Evolutionary conservation across 768 basidiomycete genomes (phyloP), one percentile per base, ranked within the genome.

Genomic region (Rhodotorula sphaerocarpa): DNA sequence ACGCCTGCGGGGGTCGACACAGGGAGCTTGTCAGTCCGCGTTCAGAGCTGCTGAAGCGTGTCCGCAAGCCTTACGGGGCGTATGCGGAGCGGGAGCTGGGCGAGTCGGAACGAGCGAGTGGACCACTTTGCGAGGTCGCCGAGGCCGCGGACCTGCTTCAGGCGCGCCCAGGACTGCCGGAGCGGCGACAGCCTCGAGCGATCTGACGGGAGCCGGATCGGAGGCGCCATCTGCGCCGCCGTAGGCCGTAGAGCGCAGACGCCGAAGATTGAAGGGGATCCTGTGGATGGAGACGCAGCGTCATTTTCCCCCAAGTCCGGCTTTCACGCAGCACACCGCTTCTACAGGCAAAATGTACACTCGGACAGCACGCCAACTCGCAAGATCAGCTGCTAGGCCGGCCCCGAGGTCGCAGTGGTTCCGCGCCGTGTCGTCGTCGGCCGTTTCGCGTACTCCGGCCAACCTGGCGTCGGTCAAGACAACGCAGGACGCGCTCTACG

Each of bases 131-230:
- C 14, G 15, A n/a, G 18, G 42, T 64, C 63, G 0, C 10, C 0
- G 4, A 30, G 5, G 1, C 53, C 33, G 3, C 42, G 41, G 25
- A 59, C 48, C 28, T 31, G 53, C 5, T 27, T 33, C 2, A 63
- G 12, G 6, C 14, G 16, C 1, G 46, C 28, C 10, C 44, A 9
- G 23, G 42, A 50, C n/a, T 28, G 39, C 2, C 23, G 11, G n/a
- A 51, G 30, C 7, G 57, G 23, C 3, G 48, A 50, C 36, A 16
- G 36, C 9, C 36, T 9, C 2, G 57, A 30, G 0, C 50, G 45
- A 3, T 63, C 44, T 10, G 5, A 3, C 3, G 63, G 57, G 10
- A 64, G 47, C 2, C 57, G 57, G 31, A 64, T 64, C 3, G 63
- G 53, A 6, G 57, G 31, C 1, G 57, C 46, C 57, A 59, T 57